A percentile compares a stretch with the other conserved stretches of the same genome.
These are phyloP conservation scores for Dendrobium huoshanense DNA, from an alignment of 106 monocot species.

Conservation along the genomic window DNA sequence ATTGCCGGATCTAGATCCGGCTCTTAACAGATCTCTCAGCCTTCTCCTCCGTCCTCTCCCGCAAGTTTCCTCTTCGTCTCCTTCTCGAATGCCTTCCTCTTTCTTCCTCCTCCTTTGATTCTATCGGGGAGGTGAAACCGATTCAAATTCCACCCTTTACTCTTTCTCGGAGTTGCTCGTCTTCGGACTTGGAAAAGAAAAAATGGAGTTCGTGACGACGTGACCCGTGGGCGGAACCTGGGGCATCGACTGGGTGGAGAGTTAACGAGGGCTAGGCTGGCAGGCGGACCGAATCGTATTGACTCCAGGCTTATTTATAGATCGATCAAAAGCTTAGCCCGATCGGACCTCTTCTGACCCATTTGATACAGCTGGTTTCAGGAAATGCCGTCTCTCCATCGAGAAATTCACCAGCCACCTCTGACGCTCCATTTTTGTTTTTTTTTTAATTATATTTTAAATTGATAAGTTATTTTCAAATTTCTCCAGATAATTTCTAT, in stretches of 20 bases:
- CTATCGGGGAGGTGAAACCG: not conserved
- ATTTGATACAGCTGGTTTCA: not conserved
- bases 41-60: not conserved
- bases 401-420: too few relatives aligned
- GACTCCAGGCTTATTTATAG: not conserved
- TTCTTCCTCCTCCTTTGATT: not conserved
- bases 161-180: not conserved
- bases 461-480: too few relatives aligned
- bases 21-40: not conserved
- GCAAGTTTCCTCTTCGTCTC: not conserved
- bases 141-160: not conserved
- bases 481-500: too few relatives aligned
- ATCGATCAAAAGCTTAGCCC: not conserved
- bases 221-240: not conserved
- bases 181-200: not conserved
- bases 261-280: not conserved
- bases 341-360: not conserved
- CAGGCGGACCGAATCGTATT: not conserved
- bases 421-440: too few relatives aligned
- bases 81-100: not conserved
- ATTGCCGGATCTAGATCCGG: slow-evolving; percentile 17
- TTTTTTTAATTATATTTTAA: too few relatives aligned
- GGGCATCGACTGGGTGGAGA: not conserved
- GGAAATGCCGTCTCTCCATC: too few relatives aligned
- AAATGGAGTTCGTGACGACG: not conserved